Percentiles rank a stretch among this genome's conserved stretches.
Evolutionary conservation across 306 rosid species (phyloP).

Genomic region (Prunus mira): DNA sequence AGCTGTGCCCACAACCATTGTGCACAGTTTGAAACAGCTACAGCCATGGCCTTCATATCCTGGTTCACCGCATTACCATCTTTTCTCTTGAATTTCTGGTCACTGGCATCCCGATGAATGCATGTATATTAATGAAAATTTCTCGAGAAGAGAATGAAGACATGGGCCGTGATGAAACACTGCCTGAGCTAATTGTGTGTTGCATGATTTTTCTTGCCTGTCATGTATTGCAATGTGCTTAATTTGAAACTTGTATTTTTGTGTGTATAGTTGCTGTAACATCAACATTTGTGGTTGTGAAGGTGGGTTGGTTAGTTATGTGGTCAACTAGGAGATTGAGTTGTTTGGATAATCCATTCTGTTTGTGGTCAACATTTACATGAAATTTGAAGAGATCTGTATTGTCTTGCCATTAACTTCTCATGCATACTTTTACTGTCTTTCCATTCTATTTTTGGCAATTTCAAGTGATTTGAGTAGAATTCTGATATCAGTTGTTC

Average conservation of each 20-base stretch:
- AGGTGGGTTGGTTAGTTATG: not conserved
- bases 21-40: conserved; percentile 75
- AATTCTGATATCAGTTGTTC: too few relatives aligned
- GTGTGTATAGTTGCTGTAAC: conserved; percentile 17
- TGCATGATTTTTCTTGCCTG: conserved; percentile 19
- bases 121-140: not conserved
- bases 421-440: too few relatives aligned
- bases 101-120: conserved; percentile 57
- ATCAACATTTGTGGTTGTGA: not conserved
- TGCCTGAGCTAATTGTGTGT: conserved; percentile 13
- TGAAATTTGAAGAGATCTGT: conserved; percentile 1
- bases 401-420: not conserved
- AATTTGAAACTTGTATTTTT: conserved; percentile 9
- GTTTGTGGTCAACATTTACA: not conserved
- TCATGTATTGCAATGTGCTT: conserved; percentile 11
- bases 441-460: too few relatives aligned
- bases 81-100: conserved; percentile 79
- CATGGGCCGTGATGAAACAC: conserved; percentile 10
- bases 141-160: conserved; percentile 1
- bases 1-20: conserved; percentile 63
- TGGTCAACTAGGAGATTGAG: conserved; percentile 2
- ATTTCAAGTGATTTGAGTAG: too few relatives aligned
- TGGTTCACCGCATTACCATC: conserved; percentile 84
- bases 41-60: conserved; percentile 84
- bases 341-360: conserved; percentile 3